Evolutionary conservation across 1,284 basidiomycete genomes (phyloP).

Genomic region (Limonomyces culmigenus): DNA sequence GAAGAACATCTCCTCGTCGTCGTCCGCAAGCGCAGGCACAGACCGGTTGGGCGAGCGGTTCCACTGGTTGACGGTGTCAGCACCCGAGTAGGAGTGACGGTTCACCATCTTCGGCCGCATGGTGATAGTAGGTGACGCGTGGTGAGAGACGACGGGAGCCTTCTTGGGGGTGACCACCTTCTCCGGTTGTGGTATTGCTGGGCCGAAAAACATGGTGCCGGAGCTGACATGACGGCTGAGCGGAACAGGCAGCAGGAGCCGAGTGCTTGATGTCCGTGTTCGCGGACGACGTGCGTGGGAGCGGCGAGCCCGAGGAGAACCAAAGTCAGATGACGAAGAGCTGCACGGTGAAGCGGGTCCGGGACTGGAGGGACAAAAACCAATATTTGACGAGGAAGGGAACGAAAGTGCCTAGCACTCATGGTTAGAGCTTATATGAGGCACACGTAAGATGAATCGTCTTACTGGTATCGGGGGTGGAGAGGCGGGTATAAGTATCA

Average conservation of each 20-base stretch:
- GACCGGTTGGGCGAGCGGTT: conserved; percentile 6
- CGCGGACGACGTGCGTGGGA: conserved; percentile 6
- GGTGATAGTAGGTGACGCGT: conserved; percentile 3
- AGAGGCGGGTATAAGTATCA: conserved; percentile 18
- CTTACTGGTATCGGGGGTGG: conserved; percentile 10
- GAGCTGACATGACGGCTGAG: conserved; percentile 27
- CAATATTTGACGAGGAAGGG: conserved; percentile 11
- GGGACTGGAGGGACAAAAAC: conserved; percentile 8
- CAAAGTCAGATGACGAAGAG: conserved; percentile 12
- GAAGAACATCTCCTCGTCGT: conserved; percentile 45
- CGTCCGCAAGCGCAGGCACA: conserved; percentile 13
- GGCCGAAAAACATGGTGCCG: conserved; percentile 60
- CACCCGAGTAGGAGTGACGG: conserved; percentile 55
- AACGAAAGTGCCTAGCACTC: neutral
- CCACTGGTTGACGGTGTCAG: conserved; percentile 7
- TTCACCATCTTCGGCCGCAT: conserved; percentile 19
- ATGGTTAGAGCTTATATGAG: neutral
- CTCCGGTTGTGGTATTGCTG: conserved; percentile 28
- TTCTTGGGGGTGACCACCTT: neutral
- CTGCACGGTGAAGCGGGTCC: too few relatives aligned
- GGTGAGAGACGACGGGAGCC: conserved; percentile 5
- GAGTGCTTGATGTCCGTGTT: conserved; percentile 5
- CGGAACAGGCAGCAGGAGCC: conserved; percentile 12
- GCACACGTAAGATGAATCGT: neutral
- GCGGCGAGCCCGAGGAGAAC: conserved; percentile 13